Evolutionary conservation across 331 rosid species (phyloP).

Genomic region (Telfairia occidentalis): DNA sequence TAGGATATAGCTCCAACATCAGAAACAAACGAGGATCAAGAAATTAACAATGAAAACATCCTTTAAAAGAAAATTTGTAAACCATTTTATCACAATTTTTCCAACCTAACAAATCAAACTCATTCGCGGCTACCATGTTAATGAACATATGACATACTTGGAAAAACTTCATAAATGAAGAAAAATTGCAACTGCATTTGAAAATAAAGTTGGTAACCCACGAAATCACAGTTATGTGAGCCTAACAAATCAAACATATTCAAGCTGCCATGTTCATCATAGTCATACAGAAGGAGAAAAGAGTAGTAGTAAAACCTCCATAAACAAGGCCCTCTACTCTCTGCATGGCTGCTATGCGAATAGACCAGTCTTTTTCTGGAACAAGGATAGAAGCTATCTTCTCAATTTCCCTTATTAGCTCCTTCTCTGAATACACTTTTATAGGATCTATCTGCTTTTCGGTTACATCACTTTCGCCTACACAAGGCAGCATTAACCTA

Average conservation of each 20-base stretch:
- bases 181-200: not conserved
- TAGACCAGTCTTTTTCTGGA: constrained; percentile 96
- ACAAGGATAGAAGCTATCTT: constrained; percentile 81
- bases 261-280: not conserved
- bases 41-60: not conserved
- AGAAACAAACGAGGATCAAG: not conserved
- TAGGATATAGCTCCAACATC: not conserved
- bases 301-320: constrained; percentile 62
- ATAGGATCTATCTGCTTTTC: constrained; percentile 78
- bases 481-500: constrained; percentile 14
- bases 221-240: not conserved
- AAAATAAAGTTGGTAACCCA: not conserved
- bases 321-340: constrained; percentile 84
- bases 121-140: not conserved
- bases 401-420: constrained; percentile 80
- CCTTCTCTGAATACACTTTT: constrained; percentile 93
- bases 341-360: constrained; percentile 92
- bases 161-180: constrained; percentile 1
- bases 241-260: not conserved
- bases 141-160: not conserved
- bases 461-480: constrained; percentile 70
- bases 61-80: not conserved
- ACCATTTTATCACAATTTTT: not conserved
- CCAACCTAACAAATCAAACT: not conserved
- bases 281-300: not conserved